phyloP scores from a whole-genome alignment of 768 basidiomycete genomes.

The Scleroderma citrinum region DNA sequence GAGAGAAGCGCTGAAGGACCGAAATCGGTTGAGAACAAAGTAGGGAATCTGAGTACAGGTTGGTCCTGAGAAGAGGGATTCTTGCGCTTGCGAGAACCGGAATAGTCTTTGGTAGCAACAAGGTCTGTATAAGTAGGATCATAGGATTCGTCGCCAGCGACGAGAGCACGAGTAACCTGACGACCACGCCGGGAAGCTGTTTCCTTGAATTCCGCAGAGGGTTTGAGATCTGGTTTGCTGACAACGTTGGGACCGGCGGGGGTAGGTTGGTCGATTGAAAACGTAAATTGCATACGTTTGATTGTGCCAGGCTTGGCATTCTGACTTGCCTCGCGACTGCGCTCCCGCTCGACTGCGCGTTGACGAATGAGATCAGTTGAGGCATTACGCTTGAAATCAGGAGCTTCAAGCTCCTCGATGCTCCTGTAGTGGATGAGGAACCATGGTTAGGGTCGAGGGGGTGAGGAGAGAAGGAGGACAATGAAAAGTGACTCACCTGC shows the following conservation, averaged over 20 bases:
- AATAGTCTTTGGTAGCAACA: slow-evolving; percentile 14
- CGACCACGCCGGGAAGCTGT: slow-evolving; percentile 34
- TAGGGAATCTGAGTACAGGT: slow-evolving; percentile 59
- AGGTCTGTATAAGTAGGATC: slow-evolving; percentile 15
- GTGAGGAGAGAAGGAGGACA: not conserved
- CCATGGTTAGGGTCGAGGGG: slow-evolving; percentile 17
- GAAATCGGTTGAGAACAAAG: slow-evolving; percentile 69
- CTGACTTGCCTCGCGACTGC: slow-evolving; percentile 62
- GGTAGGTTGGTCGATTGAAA: slow-evolving; percentile 70
- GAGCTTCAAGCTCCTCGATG: slow-evolving; percentile 81
- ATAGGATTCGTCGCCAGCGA: slow-evolving; percentile 24
- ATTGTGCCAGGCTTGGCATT: slow-evolving; percentile 65
- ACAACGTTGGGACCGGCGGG: slow-evolving; percentile 41
- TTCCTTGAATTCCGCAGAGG: slow-evolving; percentile 60
- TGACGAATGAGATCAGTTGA: slow-evolving; percentile 76
- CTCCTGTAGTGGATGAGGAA: slow-evolving; percentile 42
- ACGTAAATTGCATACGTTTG: slow-evolving; percentile 88
- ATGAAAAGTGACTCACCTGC: slow-evolving; percentile 50
- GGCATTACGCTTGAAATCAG: slow-evolving; percentile 74
- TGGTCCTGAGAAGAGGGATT: slow-evolving; percentile 14
- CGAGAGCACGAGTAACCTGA: slow-evolving; percentile 33
- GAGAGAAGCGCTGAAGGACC: slow-evolving; percentile 72
- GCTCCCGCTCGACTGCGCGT: slow-evolving; percentile 78
- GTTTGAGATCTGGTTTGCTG: slow-evolving; percentile 63
- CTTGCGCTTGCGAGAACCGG: slow-evolving; percentile 24